Evolutionary conservation across 768 basidiomycete species (phyloP).

Genomic region (Kwoniella shandongensis): DNA sequence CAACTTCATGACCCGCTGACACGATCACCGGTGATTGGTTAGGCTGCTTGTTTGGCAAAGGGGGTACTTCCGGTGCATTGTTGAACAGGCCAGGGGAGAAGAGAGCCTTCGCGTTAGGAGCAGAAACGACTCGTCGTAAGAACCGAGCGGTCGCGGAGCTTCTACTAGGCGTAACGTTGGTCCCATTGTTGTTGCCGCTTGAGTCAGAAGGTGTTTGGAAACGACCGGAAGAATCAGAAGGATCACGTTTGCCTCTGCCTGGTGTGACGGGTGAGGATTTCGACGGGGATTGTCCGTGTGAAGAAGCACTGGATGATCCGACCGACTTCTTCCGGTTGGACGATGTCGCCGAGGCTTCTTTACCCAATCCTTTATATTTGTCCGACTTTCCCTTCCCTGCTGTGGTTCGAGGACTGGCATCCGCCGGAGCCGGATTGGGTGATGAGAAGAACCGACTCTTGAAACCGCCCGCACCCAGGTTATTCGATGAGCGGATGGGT

Average conservation of each 20-base stretch:
- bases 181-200: constrained; percentile 2
- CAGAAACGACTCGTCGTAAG: constrained; percentile 91
- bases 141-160: constrained; percentile 68
- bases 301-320: constrained; percentile 32
- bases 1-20: constrained; percentile 43
- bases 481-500: not conserved
- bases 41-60: constrained; percentile 63
- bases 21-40: constrained; percentile 70
- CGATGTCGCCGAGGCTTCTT: constrained; percentile 9
- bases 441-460: constrained; percentile 45
- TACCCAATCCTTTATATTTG: constrained; percentile 36
- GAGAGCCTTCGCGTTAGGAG: constrained; percentile 91
- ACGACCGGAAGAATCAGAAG: constrained; percentile 8
- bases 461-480: constrained; percentile 23
- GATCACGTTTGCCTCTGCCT: constrained; percentile 6
- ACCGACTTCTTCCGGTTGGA: constrained; percentile 25
- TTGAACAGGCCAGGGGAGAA: constrained; percentile 57
- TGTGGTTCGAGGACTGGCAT: constrained; percentile 2
- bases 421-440: constrained; percentile 12
- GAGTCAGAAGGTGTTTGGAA: constrained; percentile 20
- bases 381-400: constrained; percentile 20
- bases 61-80: constrained; percentile 60
- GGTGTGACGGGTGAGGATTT: constrained; percentile 42
- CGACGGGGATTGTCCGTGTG: constrained; percentile 18
- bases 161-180: constrained; percentile 5